A percentile compares a stretch with the other conserved stretches of the same genome.
Evolutionary conservation across 257 asterid species (phyloP).

Genomic region (Nicotiana obtusifolia): DNA sequence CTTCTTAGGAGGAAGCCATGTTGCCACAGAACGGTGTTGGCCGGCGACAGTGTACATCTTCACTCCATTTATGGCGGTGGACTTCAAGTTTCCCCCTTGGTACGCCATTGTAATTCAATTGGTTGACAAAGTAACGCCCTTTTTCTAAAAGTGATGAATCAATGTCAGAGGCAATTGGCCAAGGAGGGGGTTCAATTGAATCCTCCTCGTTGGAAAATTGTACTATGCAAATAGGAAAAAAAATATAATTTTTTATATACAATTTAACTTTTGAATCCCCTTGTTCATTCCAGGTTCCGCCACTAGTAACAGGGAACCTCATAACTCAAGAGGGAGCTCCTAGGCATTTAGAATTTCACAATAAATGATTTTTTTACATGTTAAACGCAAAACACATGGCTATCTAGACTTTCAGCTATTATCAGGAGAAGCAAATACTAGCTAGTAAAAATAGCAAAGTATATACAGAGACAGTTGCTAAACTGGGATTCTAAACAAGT

Average conservation of each 20-base stretch:
- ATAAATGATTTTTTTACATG: not conserved
- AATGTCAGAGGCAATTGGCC: not conserved
- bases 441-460: not conserved
- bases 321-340: not conserved
- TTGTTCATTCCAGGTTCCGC: too few species aligned
- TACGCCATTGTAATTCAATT: constrained; percentile 42
- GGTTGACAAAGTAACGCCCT: not conserved
- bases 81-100: constrained; percentile 82
- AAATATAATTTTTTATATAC: too few species aligned
- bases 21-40: constrained; percentile 56
- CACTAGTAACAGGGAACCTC: too few species aligned
- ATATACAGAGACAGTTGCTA: not conserved
- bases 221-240: not conserved
- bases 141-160: not conserved
- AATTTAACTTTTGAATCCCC: too few species aligned
- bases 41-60: constrained; percentile 72
- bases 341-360: not conserved
- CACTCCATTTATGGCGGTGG: constrained; percentile 80
- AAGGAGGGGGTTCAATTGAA: too few species aligned
- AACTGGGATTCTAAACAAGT: not conserved
- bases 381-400: not conserved
- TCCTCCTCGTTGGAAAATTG: too few species aligned
- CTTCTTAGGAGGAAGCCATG: constrained; percentile 89
- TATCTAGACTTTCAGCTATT: not conserved
- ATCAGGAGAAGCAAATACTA: not conserved